These are phyloP conservation scores for Millerozyma acaciae DNA, from an alignment of 805 yeast genomes.

Conservation along the genomic window DNA sequence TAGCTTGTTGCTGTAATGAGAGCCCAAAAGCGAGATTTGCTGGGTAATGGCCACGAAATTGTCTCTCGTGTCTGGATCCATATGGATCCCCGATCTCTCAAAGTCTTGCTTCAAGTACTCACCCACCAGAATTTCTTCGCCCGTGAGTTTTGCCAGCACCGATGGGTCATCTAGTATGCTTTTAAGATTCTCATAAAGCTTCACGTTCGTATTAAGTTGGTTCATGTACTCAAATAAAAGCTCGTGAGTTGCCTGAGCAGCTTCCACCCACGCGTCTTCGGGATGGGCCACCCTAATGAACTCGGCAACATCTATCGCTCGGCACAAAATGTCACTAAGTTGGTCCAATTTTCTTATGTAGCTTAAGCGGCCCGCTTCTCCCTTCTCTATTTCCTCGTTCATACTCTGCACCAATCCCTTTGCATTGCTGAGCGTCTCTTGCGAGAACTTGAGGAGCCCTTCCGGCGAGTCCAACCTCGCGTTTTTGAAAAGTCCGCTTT, in stretches of 20 bases:
- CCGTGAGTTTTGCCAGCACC: constrained; percentile 37
- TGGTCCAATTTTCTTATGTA: constrained; percentile 73
- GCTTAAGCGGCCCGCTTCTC: constrained; percentile 39
- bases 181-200: constrained; percentile 57
- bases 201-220: constrained; percentile 77
- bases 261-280: constrained; percentile 58
- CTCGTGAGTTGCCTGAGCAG: constrained; percentile 87
- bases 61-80: constrained; percentile 60
- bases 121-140: constrained; percentile 83
- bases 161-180: constrained; percentile 45
- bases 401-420: constrained; percentile 57
- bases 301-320: constrained; percentile 92
- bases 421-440: constrained; percentile 62
- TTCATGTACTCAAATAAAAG: constrained; percentile 92
- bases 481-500: constrained; percentile 70
- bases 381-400: constrained; percentile 32
- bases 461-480: constrained; percentile 63
- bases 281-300: constrained; percentile 90
- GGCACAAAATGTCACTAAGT: constrained; percentile 81
- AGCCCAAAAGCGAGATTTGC: constrained; percentile 76
- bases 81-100: constrained; percentile 82
- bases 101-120: constrained; percentile 77
- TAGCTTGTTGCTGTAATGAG: constrained; percentile 60
- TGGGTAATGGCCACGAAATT: constrained; percentile 77
- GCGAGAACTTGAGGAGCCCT: constrained; percentile 67